Evolutionary conservation across 2,329 filamentous ascomycete species (phyloP).

Genomic region (Penicillium sp.): DNA sequence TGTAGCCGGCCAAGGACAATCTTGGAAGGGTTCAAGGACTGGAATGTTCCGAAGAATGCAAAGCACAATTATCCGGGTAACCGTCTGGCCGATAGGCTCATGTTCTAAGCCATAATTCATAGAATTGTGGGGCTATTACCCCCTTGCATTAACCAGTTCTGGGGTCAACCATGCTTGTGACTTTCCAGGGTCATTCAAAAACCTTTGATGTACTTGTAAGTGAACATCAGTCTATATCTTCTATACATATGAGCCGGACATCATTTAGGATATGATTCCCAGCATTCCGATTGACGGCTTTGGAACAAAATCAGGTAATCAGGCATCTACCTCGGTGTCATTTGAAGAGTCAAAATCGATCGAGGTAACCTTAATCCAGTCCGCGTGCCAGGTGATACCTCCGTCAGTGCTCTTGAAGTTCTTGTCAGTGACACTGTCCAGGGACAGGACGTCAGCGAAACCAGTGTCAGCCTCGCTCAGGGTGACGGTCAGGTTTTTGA

Average conservation of each 20-base stretch:
- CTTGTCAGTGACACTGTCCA: conserved; percentile 13
- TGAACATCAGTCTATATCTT: neutral
- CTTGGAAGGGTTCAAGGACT: conserved; percentile 8
- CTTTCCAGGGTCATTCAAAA: neutral
- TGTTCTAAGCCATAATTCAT: neutral
- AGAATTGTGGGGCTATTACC: neutral
- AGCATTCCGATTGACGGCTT: neutral
- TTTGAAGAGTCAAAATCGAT: conserved; percentile 3
- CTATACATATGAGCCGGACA: neutral
- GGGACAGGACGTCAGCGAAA: conserved; percentile 11
- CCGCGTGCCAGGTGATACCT: conserved; percentile 17
- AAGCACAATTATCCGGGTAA: neutral
- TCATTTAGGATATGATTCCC: neutral
- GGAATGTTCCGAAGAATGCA: conserved; percentile 15
- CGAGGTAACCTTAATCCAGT: neutral
- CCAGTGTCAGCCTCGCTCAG: conserved; percentile 13
- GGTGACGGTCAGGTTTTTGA: conserved; percentile 19
- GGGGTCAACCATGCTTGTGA: neutral
- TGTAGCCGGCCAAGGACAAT: conserved; percentile 15
- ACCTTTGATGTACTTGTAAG: neutral
- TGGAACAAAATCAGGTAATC: neutral
- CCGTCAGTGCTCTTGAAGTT: conserved; percentile 13
- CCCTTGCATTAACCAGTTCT: neutral
- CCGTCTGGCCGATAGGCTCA: neutral
- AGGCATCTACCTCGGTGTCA: neutral